Evolutionary conservation across 495 filamentous ascomycete genomes (phyloP), one percentile per base, ranked within the genome.

Genomic region (Tuber microsphaerosporum): DNA sequence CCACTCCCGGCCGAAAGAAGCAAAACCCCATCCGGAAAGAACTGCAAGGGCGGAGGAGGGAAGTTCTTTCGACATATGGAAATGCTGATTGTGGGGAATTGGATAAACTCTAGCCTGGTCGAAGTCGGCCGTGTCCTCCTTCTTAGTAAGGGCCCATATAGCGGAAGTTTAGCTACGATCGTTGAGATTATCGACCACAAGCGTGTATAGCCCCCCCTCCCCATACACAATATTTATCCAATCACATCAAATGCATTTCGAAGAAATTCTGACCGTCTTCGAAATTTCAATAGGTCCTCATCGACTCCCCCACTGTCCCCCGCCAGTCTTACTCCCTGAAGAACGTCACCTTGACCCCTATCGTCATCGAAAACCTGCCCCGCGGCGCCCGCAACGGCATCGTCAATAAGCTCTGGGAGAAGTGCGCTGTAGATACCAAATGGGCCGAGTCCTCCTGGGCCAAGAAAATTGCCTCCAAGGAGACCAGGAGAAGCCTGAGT

Each of bases 161-260:
- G 85, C 78, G 94, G 94, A 86, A 92, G 91, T 86, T 89, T 98
- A 78, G 96, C 93, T 78, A 87, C 89, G 83, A 95, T 99, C 85
- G 93, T 97, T 86, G 94, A 98, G 90, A 97, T 99, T 86, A 94
- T 98, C 86, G 96, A 98, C 87, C 95, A 99, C 92, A 97, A 97
- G 89, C 93, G 95, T 86, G 95, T 98, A 97, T 84, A 94, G 94
- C 92, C 77, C 70, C 46, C 34, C 44, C 43, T 39, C 14, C 26
- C 20, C 41, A 51, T 39, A 26, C 12, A n/a, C 16, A 20, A 42
- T 9, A 34, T 34, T 17, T 34, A 26, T 61, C n/a, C 51, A 61
- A 14, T 61, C 51, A n/a, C 22, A 31, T 61, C 51, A 61, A 26
- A 26, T 26, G n/a, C 43, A 45, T n/a, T 41, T 61, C 69, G 12